Conservation (phyloP, 1,284 basidiomycete genomes). For the Anthracocystis panici-leucophaei region DNA sequence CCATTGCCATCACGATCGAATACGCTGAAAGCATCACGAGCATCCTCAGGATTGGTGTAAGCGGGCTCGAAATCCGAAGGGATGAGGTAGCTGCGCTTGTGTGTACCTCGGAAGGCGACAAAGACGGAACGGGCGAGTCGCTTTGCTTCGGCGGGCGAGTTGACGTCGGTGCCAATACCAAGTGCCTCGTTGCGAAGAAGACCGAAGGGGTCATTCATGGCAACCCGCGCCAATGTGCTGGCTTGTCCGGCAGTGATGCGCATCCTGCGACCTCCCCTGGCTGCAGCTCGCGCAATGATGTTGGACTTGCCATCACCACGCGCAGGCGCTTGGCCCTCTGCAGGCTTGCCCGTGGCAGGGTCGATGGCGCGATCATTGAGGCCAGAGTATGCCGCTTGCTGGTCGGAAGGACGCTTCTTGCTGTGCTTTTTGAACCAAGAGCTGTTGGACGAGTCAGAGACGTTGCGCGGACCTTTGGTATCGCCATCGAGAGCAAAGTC, state of each 20-base stretch:
- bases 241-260: constrained; percentile 41
- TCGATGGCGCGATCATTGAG: constrained; percentile 37
- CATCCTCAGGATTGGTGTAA: constrained; percentile 75
- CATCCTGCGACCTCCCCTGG: constrained; percentile 28
- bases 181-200: constrained; percentile 52
- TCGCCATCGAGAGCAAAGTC: constrained; percentile 35
- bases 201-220: constrained; percentile 55
- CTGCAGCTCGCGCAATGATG: constrained; percentile 41
- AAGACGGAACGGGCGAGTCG: constrained; percentile 80
- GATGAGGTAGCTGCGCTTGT: constrained; percentile 75
- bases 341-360: constrained; percentile 33
- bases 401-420: constrained; percentile 53
- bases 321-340: constrained; percentile 42
- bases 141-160: constrained; percentile 69
- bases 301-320: constrained; percentile 44
- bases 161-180: constrained; percentile 64
- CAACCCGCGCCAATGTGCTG: constrained; percentile 57
- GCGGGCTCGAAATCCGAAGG: constrained; percentile 80
- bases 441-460: constrained; percentile 25
- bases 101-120: constrained; percentile 74
- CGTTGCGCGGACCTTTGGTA: constrained; percentile 15
- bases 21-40: constrained; percentile 78
- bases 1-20: constrained; percentile 80
- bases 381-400: constrained; percentile 18
- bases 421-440: constrained; percentile 59